Base-by-base conservation (phyloP, 2,329 filamentous ascomycete genomes). In the Sporothrix luriei region DNA sequence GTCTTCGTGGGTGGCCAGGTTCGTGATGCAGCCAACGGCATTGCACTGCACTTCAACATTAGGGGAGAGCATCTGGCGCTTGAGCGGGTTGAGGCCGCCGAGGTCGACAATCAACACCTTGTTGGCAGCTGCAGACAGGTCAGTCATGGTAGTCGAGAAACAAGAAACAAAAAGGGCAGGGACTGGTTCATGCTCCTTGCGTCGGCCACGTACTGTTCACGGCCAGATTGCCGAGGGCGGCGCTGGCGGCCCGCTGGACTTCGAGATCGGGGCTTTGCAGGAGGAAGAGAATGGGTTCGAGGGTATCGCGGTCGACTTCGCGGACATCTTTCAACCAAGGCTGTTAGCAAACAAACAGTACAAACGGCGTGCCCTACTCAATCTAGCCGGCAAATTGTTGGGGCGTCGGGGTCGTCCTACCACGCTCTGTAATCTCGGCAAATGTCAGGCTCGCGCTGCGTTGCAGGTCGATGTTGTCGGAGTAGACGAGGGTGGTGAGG, bases 11-110 rank as follows among this genome's bases (percentile, higher is more conserved):
- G 95, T 99, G 68, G 95, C 95, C 69, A 99, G 82, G 78, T 99
- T 99, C 59, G 95, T 99, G 79, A 99, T 99, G 83, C 95, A 99
- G 66, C 95, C 95, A 72, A 99, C 95, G 55, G 95, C 95, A 80
- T 99, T 99, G 84, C 95, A 99, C 81, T 99, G 95, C 33, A 99
- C 95, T 79, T 99, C 95, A 75, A 99, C 95, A 76, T 99, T 99
- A 61, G 91, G 88, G 69, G 94, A 98, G 82, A 96, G 93, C 95
- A 99, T 99, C 81, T 99, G 95, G 74, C 92, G 91, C 80, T 98
- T 99, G 71, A 99, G 86, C 68, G 95, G 94, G 68, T 89, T 89
- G 71, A 99, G 86, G 33, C 95, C 95, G 70, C 94, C 94, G 19
- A 99, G 88, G 74, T 93, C 88, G 72, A 99, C 95, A 76, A 99